Evolutionary conservation across 1,284 basidiomycete genomes (phyloP), one percentile per base, ranked within the genome.

Genomic region (Ustilago hordei): DNA sequence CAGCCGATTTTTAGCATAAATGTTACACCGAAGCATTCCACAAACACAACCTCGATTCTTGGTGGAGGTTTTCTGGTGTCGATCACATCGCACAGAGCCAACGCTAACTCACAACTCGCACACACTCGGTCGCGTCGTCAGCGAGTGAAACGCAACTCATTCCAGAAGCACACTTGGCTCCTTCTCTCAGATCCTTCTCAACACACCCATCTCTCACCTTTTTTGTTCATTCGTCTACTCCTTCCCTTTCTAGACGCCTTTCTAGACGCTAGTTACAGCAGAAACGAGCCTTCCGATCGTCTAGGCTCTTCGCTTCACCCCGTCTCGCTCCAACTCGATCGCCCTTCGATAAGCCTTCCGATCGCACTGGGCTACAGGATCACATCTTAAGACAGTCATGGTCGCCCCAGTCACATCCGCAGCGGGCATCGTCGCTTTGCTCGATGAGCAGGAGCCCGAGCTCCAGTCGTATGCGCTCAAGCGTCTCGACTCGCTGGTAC

Each of bases 401-500:
- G 76, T 78, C 54, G 76, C 76, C 6, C 72, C 72, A 11, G 69
- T 78, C 55, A 75, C 76, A 36, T 78, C 76, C 39, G 76, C 76
- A 39, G 81, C 81, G 54, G 85, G 84, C 63, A 81, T 86, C 52
- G 73, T 84, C 60, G 80, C 85, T 13, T 76, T 86, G 55, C 78
- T 86, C 50, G 81, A 85, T 55, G 85, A 86, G 71, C 70, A 82
- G 34, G 84, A 86, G 55, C 71, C 79, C 11, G 83, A 85, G 64
- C 78, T 86, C 39, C 82, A 84, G 72, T 78, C 79, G 3, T 85
- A 85, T 64, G 85, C 85, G 0, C 78, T 86, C 60, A 74, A 82
- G 60, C 81, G 84, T 62, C 82, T 86, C 60, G 78, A 86, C 56
- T 69, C 70, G 34, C 67, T 84, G 23, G 85, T 86, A 2, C 78